Base-by-base conservation (phyloP, 495 filamentous ascomycete species). In the Parathielavia appendiculata region DNA sequence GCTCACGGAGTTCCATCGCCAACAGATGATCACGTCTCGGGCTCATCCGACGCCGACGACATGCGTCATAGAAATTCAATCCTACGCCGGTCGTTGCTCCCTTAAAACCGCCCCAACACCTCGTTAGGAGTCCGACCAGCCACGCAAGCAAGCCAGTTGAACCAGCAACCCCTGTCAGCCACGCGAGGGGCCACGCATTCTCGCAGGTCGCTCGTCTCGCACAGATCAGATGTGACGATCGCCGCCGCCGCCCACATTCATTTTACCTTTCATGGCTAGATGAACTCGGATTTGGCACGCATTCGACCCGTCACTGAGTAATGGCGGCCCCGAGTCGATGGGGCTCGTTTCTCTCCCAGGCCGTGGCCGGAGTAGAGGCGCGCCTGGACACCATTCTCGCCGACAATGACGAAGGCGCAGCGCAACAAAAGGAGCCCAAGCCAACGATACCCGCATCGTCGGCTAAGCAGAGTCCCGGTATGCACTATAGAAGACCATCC, bases 361-460 rank as follows among this genome's bases (percentile, higher is more conserved):
- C 92, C 53, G 90, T 97, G 51, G 91, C 91, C 30, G 90, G 91
- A 40, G 87, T 99, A 47, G 93, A 99, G 73, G 95, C 92, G 57
- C 84, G 89, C 48, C 78, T 99, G 41, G 93, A 99, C 70, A 89
- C 82, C 48, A 96, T 99, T 54, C 79, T 99, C 58, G 85, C 91
- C 57, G 92, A 96, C 41, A 82, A 85, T 35, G 84, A 88, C 17
- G 81, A 76, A 11, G 51, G 65, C 51, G 57, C 57, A 34, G 69
- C 57, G 51, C 64, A 67, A 66, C 58, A 58, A 53, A 72, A 65
- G 64, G 67, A 62, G 14, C 30, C 55, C 51, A 71, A 64, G 48
- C 63, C 57, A 14, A 57, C 51, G 54, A 51, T 61, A 19, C 57
- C 69, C 7, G 59, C 71, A 20, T 65, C 72, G 4, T 63, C 70